phyloP scores from a whole-genome alignment of 257 asterid species.

The Jacaranda mimosifolia region DNA sequence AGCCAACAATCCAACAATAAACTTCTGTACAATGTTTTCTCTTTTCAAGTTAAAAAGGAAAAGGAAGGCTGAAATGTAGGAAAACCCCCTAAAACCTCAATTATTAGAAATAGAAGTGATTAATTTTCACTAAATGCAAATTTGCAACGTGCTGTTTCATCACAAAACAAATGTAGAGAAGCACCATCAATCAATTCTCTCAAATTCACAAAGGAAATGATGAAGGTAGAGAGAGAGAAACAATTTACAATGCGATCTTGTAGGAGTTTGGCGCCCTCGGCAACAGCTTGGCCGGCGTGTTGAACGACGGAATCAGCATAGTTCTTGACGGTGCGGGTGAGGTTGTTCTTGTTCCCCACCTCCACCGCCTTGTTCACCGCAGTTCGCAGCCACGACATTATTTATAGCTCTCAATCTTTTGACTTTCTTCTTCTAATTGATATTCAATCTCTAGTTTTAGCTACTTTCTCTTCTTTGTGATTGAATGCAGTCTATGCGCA shows the following conservation, averaged over 20 bases:
- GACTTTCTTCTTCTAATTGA: not conserved
- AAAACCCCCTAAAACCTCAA: conserved; percentile 27
- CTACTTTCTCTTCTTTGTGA: not conserved
- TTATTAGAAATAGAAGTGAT: conserved; percentile 13
- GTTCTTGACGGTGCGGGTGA: conserved; percentile 87
- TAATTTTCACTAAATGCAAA: conserved; percentile 14
- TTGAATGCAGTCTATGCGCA: not conserved
- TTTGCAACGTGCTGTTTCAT: conserved; percentile 23
- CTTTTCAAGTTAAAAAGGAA: conserved; percentile 13
- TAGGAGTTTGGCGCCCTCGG: conserved; percentile 89
- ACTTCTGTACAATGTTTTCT: not conserved
- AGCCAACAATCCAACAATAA: conserved; percentile 24
- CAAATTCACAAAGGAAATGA: conserved; percentile 16
- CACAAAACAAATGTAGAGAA: not conserved
- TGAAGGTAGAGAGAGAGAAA: conserved; percentile 11
- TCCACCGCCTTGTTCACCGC: conserved; percentile 98
- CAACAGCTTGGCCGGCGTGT: conserved; percentile 98
- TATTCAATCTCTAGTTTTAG: not conserved
- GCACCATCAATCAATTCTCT: not conserved
- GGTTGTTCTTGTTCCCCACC: conserved; percentile 91
- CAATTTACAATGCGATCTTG: conserved; percentile 86
- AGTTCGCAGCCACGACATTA: conserved; percentile 95
- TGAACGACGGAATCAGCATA: conserved; percentile 94
- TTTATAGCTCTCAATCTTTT: conserved; percentile 16
- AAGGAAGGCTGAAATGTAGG: conserved; percentile 1